These are phyloP conservation scores for Phaeotremella fagi DNA, from an alignment of 768 basidiomycete species.

Conservation along the genomic window DNA sequence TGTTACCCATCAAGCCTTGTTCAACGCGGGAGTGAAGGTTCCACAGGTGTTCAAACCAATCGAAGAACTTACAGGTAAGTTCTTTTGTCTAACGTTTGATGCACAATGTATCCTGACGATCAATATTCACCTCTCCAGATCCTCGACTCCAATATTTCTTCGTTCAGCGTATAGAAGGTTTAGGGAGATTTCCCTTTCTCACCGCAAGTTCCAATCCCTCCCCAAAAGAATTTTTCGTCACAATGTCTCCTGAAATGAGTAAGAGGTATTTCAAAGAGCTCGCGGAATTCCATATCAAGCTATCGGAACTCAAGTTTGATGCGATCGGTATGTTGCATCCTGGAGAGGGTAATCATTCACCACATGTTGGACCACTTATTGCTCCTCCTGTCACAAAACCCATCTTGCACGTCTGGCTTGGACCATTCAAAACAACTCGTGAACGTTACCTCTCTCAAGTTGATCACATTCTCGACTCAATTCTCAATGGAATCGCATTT, in stretches of 20 bases:
- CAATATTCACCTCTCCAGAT: neutral
- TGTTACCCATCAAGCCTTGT: slow-evolving; percentile 11
- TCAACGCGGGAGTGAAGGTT: slow-evolving; percentile 2
- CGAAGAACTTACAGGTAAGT: neutral
- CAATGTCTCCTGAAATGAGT: neutral
- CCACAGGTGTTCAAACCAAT: neutral
- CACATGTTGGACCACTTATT: slow-evolving; percentile 8
- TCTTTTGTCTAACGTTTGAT: neutral
- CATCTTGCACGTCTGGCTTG: neutral
- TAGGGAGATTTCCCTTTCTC: neutral
- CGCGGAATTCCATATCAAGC: slow-evolving; percentile 3
- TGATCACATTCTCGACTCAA: slow-evolving; percentile 1
- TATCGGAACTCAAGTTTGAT: slow-evolving; percentile 8
- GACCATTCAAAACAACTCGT: slow-evolving; percentile 7
- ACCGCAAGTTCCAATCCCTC: neutral
- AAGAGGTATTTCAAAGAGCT: neutral
- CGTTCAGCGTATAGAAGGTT: neutral
- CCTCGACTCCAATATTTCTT: slow-evolving; percentile 1
- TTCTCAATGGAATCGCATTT: neutral
- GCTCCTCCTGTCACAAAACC: neutral
- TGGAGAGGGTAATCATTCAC: neutral
- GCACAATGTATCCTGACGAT: neutral
- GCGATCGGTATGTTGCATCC: slow-evolving; percentile 5
- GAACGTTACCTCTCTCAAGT: slow-evolving; percentile 5
- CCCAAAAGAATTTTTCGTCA: neutral